A percentile compares a stretch with the other conserved stretches of the same genome.
phyloP scores from a whole-genome alignment of 139 green algal species.

The Pleodorina starrii region DNA sequence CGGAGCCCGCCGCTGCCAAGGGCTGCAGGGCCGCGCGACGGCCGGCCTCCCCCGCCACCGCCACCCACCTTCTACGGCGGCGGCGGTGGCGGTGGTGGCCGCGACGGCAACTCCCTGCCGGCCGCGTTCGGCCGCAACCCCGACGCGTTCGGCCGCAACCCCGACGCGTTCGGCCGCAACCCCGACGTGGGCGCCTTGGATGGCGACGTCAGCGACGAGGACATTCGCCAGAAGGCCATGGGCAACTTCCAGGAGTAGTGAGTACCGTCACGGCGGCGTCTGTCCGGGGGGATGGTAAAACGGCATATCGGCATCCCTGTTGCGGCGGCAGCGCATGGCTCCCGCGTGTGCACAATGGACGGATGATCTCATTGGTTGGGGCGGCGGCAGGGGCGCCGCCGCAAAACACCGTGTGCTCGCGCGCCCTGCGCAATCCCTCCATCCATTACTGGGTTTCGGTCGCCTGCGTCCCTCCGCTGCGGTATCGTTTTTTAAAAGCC shows the following conservation, averaged over 20 bases:
- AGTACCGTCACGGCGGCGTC: too few relatives aligned
- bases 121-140: background rate
- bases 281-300: too few relatives aligned
- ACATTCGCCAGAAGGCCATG: constrained; percentile 41
- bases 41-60: background rate
- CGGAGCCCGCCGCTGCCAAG: background rate
- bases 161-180: background rate
- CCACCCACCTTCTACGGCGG: background rate
- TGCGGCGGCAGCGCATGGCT: too few relatives aligned
- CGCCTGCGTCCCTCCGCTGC: too few relatives aligned
- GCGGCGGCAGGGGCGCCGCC: too few relatives aligned
- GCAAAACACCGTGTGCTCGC: too few relatives aligned
- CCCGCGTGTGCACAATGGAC: too few relatives aligned
- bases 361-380: too few relatives aligned
- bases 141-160: background rate
- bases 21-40: background rate
- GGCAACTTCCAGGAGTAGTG: constrained; percentile 64
- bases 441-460: too few relatives aligned
- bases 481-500: too few relatives aligned
- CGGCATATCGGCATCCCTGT: too few relatives aligned
- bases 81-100: background rate
- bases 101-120: background rate
- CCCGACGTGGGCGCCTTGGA: background rate
- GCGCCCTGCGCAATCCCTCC: too few relatives aligned
- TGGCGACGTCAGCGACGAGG: constrained; percentile 48